Base-by-base conservation (phyloP, 1,284 basidiomycete species). In the Malassezia vespertilionis region DNA sequence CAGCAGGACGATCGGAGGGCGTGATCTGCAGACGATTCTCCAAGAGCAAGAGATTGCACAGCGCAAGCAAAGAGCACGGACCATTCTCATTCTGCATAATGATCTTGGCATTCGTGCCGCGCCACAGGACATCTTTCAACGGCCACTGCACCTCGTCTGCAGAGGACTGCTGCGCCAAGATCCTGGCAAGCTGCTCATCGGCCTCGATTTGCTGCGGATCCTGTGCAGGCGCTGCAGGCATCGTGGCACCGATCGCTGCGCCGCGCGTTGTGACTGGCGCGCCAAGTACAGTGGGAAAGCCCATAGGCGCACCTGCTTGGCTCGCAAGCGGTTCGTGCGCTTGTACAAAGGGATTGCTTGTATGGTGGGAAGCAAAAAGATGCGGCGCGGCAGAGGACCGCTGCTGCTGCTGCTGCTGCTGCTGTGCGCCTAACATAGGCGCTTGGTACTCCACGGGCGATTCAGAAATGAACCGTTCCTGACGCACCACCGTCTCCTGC, bases 21-120 rank as follows among this genome's bases (percentile, higher is more conserved):
- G 84, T 57, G 33, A 60, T 53, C 36, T 40, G 32, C 14, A 63
- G 36, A 26, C 52, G 48, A 23, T 49, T 53, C 11, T 58, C 52
- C 8, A 71, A 46, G 12, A 69, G 53, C 14, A 66, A 51, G 28
- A 66, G 51, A 47, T 67, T 67, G 51, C 56, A 60, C 54, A 88
- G 82, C 10, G 86, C 85, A 57, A 91, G 84, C 55, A 91, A 82
- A 0, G 86, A 88, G 66, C 88, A 93, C 6, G 86, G 87, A 1
- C 75, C 75, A 40, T 75, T 75, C 17, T 52, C 57, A 44, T 72
- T 50, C 81, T 86, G 58, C 15, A 62, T 60, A 36, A 67, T 58
- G 53, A 61, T 58, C 49, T 61, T 60, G 44, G 52, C 49, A 3
- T 46, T 39, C 2, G 51, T 40, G 3, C 61, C 60, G 21, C 48